Conservation (phyloP, 257 asterid genomes). For the Solanum peruvianum region DNA sequence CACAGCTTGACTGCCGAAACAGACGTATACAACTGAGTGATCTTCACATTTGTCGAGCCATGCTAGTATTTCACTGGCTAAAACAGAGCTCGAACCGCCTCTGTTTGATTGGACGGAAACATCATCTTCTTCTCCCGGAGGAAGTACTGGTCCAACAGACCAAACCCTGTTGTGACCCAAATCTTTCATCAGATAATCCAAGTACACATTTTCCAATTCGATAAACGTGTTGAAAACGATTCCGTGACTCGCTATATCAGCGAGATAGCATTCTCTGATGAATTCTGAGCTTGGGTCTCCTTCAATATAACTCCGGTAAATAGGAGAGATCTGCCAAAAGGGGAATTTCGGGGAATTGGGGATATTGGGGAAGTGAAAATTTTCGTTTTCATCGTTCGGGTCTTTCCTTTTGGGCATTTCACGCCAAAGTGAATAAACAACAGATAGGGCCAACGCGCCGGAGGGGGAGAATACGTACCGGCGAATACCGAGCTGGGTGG, state of each 20-base stretch:
- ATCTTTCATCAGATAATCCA: slow-evolving; percentile 20
- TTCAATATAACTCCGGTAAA: slow-evolving; percentile 25
- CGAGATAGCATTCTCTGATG: slow-evolving; percentile 15
- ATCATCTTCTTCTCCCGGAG: slow-evolving; percentile 5
- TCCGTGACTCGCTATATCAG: slow-evolving; percentile 31
- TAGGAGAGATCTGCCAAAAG: slow-evolving; percentile 72
- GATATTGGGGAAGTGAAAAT: slow-evolving; percentile 13
- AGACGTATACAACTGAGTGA: slow-evolving; percentile 40
- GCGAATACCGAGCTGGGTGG: slow-evolving; percentile 30
- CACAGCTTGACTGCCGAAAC: slow-evolving; percentile 77
- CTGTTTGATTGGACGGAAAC: background rate
- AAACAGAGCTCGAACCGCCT: slow-evolving; percentile 33
- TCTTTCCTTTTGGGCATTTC: slow-evolving; percentile 21
- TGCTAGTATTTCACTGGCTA: slow-evolving; percentile 7
- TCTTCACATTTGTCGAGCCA: slow-evolving; percentile 54
- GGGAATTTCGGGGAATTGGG: slow-evolving; percentile 53
- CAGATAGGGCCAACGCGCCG: slow-evolving; percentile 44
- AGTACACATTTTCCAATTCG: slow-evolving; percentile 28
- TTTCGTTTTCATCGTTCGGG: slow-evolving; percentile 10
- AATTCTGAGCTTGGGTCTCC: slow-evolving; percentile 38
- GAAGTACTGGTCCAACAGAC: slow-evolving; percentile 63
- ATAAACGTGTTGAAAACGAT: slow-evolving; percentile 39
- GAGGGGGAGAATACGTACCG: slow-evolving; percentile 60
- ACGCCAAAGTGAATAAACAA: slow-evolving; percentile 37
- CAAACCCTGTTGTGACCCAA: slow-evolving; percentile 47